Evolutionary conservation across 1,284 basidiomycete species (phyloP).

Genomic region (Ustilago loliicola): DNA sequence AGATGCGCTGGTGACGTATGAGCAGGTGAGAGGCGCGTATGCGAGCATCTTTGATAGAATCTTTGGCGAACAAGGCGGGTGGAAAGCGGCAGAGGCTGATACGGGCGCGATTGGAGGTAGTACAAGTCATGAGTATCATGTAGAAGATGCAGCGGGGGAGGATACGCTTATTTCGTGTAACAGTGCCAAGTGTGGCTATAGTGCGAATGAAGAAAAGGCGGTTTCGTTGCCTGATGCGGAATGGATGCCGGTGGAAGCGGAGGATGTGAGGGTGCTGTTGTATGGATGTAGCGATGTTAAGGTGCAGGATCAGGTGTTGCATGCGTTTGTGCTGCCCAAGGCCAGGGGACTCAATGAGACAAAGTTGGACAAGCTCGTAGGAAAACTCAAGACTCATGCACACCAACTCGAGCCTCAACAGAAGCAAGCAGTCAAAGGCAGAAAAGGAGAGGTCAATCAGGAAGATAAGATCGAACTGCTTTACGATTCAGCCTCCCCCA

Average conservation of each 20-base stretch:
- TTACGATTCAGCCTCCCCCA: slow-evolving; percentile 29
- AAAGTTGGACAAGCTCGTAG: slow-evolving; percentile 53
- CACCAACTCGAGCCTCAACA: neutral
- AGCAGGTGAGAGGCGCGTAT: slow-evolving; percentile 67
- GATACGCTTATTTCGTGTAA: slow-evolving; percentile 69
- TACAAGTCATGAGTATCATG: slow-evolving; percentile 71
- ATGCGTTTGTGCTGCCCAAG: slow-evolving; percentile 52
- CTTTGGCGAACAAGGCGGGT: slow-evolving; percentile 33
- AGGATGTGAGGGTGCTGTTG: slow-evolving; percentile 52
- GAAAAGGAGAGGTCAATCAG: neutral
- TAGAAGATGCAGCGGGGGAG: slow-evolving; percentile 68
- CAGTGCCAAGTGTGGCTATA: slow-evolving; percentile 56
- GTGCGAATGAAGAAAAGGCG: slow-evolving; percentile 70
- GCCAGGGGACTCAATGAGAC: slow-evolving; percentile 51
- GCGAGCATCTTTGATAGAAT: slow-evolving; percentile 61
- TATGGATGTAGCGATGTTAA: slow-evolving; percentile 37
- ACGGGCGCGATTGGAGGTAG: slow-evolving; percentile 71
- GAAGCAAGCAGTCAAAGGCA: neutral
- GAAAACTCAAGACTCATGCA: neutral
- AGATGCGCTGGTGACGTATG: slow-evolving; percentile 52
- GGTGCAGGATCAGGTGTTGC: slow-evolving; percentile 42
- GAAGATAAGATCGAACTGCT: slow-evolving; percentile 24
- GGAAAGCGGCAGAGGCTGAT: slow-evolving; percentile 70
- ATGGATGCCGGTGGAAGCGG: slow-evolving; percentile 20
- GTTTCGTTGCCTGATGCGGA: slow-evolving; percentile 38